phyloP scores from a whole-genome alignment of 225 moss, liverwort and hornwort species.

The Pseudisothecium myosuroides region DNA sequence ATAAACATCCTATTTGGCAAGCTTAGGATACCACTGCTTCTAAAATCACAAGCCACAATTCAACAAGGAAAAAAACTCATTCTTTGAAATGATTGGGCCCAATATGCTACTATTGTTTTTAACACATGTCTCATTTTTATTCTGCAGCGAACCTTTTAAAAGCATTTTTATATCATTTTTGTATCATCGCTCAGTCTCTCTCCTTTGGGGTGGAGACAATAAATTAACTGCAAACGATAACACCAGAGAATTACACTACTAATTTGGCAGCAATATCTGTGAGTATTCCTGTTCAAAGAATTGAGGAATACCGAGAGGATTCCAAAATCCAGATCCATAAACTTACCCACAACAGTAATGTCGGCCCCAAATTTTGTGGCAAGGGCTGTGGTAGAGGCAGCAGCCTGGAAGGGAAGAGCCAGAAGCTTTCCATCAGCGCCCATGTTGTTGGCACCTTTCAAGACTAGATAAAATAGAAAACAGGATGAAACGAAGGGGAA shows the following conservation, averaged over 20 bases:
- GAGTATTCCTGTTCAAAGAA: neutral
- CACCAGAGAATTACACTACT: neutral
- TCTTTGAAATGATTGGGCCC: neutral
- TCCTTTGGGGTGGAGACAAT: neutral
- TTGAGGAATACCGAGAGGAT: neutral
- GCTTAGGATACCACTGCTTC: neutral
- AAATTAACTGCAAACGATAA: neutral
- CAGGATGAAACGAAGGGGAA: neutral
- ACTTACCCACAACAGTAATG: slow-evolving; percentile 79
- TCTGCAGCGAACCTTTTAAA: neutral
- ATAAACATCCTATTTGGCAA: neutral
- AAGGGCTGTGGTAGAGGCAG: slow-evolving; percentile 75
- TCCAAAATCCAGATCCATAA: neutral
- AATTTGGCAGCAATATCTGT: neutral
- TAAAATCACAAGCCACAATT: neutral
- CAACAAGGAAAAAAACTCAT: neutral
- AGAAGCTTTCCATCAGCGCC: slow-evolving; percentile 37
- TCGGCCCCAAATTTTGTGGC: slow-evolving; percentile 85
- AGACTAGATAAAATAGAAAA: neutral
- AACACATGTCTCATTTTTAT: neutral
- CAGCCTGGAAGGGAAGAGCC: slow-evolving; percentile 57
- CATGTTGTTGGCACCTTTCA: slow-evolving; percentile 3
- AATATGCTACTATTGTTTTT: neutral
- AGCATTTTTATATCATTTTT: neutral
- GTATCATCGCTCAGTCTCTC: neutral